A percentile compares a stretch with the other conserved stretches of the same genome.
Evolutionary conservation across 345 rosid genomes (phyloP).

Genomic region (Anacardium occidentale): DNA sequence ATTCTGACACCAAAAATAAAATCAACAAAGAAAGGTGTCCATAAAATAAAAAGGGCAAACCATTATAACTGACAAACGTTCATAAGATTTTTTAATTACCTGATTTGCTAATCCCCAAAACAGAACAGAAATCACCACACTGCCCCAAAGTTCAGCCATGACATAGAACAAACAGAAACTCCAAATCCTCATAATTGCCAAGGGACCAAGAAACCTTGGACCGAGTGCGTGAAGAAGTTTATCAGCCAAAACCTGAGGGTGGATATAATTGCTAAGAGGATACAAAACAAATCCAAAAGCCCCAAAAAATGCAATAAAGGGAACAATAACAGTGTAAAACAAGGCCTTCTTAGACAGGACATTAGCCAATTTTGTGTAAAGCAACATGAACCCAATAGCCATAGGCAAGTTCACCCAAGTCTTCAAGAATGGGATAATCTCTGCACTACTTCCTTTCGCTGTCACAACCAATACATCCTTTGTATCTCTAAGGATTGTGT

Average conservation of each 20-base stretch:
- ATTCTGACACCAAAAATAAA: conserved; percentile 5
- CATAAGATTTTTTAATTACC: conserved; percentile 40
- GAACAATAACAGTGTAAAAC: conserved; percentile 78
- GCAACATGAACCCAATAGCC: conserved; percentile 96
- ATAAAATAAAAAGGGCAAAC: conserved; percentile 5
- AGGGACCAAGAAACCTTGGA: conserved; percentile 93
- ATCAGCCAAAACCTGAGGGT: conserved; percentile 82
- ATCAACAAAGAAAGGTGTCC: background rate
- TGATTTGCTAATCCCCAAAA: conserved; percentile 99
- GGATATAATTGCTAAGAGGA: conserved; percentile 84
- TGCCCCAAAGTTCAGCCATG: conserved; percentile 99
- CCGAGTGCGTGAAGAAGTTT: conserved; percentile 72
- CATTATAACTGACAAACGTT: conserved; percentile 4
- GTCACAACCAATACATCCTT: conserved; percentile 97
- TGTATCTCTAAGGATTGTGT: conserved; percentile 96
- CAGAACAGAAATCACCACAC: conserved; percentile 91
- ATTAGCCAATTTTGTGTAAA: conserved; percentile 74
- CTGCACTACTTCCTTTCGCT: conserved; percentile 93
- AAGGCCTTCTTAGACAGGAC: conserved; percentile 83
- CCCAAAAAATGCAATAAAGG: conserved; percentile 90
- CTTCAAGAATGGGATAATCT: conserved; percentile 92
- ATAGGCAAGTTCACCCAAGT: conserved; percentile 98
- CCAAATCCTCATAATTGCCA: conserved; percentile 96
- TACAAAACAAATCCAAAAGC: conserved; percentile 89
- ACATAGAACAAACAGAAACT: conserved; percentile 95